Percentiles rank a stretch among this genome's conserved stretches.
phyloP scores from a whole-genome alignment of 2,329 filamentous ascomycete species.

The Calonectria montana region DNA sequence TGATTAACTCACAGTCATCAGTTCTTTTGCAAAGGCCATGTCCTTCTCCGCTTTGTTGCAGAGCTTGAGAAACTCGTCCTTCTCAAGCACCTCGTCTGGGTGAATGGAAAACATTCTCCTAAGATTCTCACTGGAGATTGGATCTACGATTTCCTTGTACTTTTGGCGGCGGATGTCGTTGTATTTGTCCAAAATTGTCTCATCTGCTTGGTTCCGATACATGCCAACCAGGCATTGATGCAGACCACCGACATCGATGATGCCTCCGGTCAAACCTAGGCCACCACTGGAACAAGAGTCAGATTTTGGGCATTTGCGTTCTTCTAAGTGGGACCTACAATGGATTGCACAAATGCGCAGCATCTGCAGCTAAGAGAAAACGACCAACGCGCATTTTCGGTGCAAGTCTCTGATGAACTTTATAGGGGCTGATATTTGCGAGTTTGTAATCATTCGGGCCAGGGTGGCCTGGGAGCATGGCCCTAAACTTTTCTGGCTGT shows the following conservation, averaged over 20 bases:
- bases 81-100: constrained; percentile 18
- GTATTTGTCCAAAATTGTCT: constrained; percentile 23
- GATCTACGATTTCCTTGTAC: constrained; percentile 21
- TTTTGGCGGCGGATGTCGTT: constrained; percentile 14
- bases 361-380: constrained; percentile 69
- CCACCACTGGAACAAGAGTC: constrained; percentile 57
- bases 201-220: constrained; percentile 11
- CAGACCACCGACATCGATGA: constrained; percentile 72
- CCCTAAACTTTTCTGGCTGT: constrained; percentile 65
- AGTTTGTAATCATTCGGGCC: constrained; percentile 57
- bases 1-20: neutral
- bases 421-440: constrained; percentile 68
- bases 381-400: constrained; percentile 67
- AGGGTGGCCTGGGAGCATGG: constrained; percentile 25
- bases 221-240: constrained; percentile 63
- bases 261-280: constrained; percentile 71
- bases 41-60: constrained; percentile 18
- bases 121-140: constrained; percentile 20
- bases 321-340: constrained; percentile 32
- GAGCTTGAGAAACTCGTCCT: constrained; percentile 22
- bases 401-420: constrained; percentile 71
- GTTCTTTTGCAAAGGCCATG: neutral
- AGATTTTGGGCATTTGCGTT: neutral
- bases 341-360: constrained; percentile 67
- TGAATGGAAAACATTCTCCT: constrained; percentile 2